Conservation (phyloP, 768 basidiomycete genomes). For the Calocybe gangraenosa region DNA sequence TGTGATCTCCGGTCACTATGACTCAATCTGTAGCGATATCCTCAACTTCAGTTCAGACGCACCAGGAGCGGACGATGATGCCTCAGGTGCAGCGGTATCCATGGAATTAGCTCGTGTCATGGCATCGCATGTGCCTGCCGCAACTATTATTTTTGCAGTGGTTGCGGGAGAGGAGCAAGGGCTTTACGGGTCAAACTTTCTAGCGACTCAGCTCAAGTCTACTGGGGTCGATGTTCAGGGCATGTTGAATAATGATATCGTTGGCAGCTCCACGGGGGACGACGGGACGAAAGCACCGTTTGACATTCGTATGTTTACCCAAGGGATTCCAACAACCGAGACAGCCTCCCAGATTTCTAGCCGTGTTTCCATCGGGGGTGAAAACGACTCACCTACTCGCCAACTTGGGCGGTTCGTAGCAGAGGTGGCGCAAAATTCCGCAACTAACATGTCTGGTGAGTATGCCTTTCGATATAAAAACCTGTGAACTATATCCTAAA, state of each 20-base stretch:
- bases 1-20: constrained; percentile 53
- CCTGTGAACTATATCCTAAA: too few relatives aligned
- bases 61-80: constrained; percentile 54
- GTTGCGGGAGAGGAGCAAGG: constrained; percentile 54
- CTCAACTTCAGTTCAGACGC: constrained; percentile 40
- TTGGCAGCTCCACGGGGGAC: constrained; percentile 47
- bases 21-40: constrained; percentile 38
- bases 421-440: constrained; percentile 46
- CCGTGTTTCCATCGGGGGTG: constrained; percentile 40
- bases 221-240: constrained; percentile 49
- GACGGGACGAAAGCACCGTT: constrained; percentile 42
- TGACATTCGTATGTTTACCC: constrained; percentile 47
- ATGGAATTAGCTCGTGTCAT: constrained; percentile 51
- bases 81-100: constrained; percentile 49
- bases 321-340: constrained; percentile 46
- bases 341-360: constrained; percentile 29
- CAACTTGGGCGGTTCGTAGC: constrained; percentile 48
- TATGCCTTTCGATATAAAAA: too few relatives aligned
- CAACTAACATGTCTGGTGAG: constrained; percentile 48
- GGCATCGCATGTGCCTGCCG: constrained; percentile 40
- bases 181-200: constrained; percentile 41
- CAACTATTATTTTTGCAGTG: constrained; percentile 50
- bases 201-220: constrained; percentile 38
- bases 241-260: constrained; percentile 57
- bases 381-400: constrained; percentile 50